Evolutionary conservation across 2,329 filamentous ascomycete species (phyloP).

Genomic region (Talaromyces sp.): DNA sequence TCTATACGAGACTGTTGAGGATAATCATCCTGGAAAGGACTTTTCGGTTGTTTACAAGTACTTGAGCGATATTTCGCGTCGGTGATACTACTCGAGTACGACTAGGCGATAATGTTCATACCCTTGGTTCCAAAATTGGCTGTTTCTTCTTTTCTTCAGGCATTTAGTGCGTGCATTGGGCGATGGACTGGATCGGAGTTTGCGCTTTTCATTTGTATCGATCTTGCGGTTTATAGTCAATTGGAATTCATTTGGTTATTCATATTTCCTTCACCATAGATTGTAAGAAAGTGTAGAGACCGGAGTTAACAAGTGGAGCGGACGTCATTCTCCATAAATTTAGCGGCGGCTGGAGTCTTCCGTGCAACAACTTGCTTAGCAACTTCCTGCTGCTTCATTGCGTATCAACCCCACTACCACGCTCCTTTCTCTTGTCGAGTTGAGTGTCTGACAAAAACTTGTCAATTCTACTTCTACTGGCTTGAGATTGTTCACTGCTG

Average conservation of each 20-base stretch:
- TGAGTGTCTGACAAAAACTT: neutral
- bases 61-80: constrained; percentile 45
- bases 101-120: neutral
- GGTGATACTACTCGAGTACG: neutral
- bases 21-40: constrained; percentile 66
- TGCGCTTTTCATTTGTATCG: constrained; percentile 2
- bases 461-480: neutral
- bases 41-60: constrained; percentile 81
- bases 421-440: neutral
- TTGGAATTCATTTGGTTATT: neutral
- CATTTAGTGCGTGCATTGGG: constrained; percentile 15
- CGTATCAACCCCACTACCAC: neutral
- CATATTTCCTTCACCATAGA: neutral
- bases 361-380: constrained; percentile 1
- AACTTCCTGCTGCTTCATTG: neutral
- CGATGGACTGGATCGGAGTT: constrained; percentile 9
- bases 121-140: neutral
- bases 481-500: neutral
- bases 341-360: constrained; percentile 10
- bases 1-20: constrained; percentile 67
- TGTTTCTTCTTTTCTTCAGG: constrained; percentile 1
- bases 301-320: neutral
- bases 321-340: neutral
- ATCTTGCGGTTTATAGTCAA: neutral
- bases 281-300: neutral